Percentiles rank a stretch among this genome's conserved stretches.
phyloP scores from a whole-genome alignment of 1,284 basidiomycete species.

The Ganoderma sinense region DNA sequence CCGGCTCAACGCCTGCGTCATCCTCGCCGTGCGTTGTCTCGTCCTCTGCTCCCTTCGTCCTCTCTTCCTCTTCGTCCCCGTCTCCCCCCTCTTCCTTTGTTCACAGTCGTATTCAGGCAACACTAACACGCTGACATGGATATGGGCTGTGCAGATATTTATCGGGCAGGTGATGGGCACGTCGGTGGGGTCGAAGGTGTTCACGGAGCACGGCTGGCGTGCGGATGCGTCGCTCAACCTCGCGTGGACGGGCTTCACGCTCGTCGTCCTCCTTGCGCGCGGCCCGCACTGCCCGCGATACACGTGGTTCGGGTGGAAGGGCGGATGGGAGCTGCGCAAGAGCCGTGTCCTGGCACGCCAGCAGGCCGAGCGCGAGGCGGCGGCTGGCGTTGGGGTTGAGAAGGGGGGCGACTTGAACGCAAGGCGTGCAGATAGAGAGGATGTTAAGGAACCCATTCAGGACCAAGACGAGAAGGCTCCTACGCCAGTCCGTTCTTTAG shows the following conservation, averaged over 20 bases:
- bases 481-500: background rate
- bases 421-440: background rate
- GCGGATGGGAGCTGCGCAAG: conserved; percentile 41
- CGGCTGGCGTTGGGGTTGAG: conserved; percentile 35
- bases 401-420: background rate
- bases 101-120: too few species aligned
- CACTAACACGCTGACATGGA: background rate
- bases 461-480: background rate
- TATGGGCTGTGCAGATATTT: conserved; percentile 39
- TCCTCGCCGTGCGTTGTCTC: conserved; percentile 49
- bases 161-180: conserved; percentile 60
- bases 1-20: conserved; percentile 58
- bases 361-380: conserved; percentile 10
- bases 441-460: background rate
- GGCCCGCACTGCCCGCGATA: conserved; percentile 50
- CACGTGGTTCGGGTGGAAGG: conserved; percentile 49
- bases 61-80: background rate
- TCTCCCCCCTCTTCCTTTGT: too few species aligned
- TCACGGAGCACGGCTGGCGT: conserved; percentile 59
- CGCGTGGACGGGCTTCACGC: conserved; percentile 51
- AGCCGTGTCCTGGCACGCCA: conserved; percentile 17
- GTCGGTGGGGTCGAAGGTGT: conserved; percentile 57
- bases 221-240: conserved; percentile 55
- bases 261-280: conserved; percentile 49
- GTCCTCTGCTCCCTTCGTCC: background rate